Evolutionary conservation across 2,329 filamentous ascomycete genomes (phyloP), one percentile per base, ranked within the genome.

Genomic region (Lecanosticta acicola): DNA sequence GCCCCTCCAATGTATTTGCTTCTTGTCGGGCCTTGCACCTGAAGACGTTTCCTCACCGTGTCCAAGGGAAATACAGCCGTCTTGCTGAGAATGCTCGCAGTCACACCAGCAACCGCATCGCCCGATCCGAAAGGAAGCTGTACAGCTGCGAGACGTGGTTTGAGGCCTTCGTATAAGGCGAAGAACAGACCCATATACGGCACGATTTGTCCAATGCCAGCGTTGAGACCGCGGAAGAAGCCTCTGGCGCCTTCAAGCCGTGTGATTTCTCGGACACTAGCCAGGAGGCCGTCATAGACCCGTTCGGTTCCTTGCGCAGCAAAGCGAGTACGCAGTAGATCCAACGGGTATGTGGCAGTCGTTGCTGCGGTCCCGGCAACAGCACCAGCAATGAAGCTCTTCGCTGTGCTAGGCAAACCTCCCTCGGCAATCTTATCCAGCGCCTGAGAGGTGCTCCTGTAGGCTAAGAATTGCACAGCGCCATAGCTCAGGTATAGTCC

Each of bases 161-260:
- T 74, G 41, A 94, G 70, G 8, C 77, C 74, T 67, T 98, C 93
- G 70, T 97, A 98, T 33, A 81, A 78, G 26, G 86, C 79, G 68
- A 98, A 98, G 72, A 98, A 97, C 2, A 95, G 75, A 11, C 93
- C 93, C 93, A 98, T 98, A 66, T 91, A 94, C 2, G 93, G 93
- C 8, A 95, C 80, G 39, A 97, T 93, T 71, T 96, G 90, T 19
- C 76, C 84, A 17, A 97, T 72, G 0, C 84, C 88, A 1, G 91
- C 90, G 1, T 78, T 78, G 26, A 94, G 72, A 3, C 93, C 93
- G 39, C 88, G 85, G 67, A 95, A 98, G 71, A 94, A 97, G 0
- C 93, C 93, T 3, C 67, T 66, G 0, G 71, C 58, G 0, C 93
- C 93, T 70, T 98, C 93, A 50, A 85, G 76, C 3, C 74, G 74